These are phyloP conservation scores for Xylaria digitata DNA, from an alignment of 2,329 filamentous ascomycete genomes.

Conservation along the genomic window DNA sequence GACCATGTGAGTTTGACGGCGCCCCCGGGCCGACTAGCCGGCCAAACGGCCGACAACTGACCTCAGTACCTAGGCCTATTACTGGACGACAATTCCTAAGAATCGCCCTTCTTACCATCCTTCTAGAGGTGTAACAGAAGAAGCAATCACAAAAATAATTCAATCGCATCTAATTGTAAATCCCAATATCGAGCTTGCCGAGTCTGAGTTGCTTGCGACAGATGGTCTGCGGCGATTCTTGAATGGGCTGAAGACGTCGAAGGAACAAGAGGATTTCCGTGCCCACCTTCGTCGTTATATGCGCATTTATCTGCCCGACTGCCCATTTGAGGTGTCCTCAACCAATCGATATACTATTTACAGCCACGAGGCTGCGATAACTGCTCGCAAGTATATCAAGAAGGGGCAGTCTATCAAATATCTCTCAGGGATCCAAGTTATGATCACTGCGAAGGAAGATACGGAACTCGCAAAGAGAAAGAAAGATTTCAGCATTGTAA, in stretches of 20 bases:
- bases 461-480: constrained; percentile 80
- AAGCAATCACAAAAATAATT: constrained; percentile 70
- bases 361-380: constrained; percentile 87
- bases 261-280: constrained; percentile 87
- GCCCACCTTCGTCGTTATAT: constrained; percentile 90
- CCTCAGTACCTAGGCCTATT: constrained; percentile 75
- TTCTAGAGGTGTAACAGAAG: constrained; percentile 79
- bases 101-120: constrained; percentile 88
- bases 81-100: constrained; percentile 96
- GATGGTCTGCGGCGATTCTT: constrained; percentile 79
- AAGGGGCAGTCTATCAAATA: constrained; percentile 91
- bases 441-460: constrained; percentile 93
- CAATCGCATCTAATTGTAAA: constrained; percentile 76
- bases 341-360: constrained; percentile 96
- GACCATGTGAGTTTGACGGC: constrained; percentile 78
- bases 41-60: constrained; percentile 39
- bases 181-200: constrained; percentile 77
- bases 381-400: constrained; percentile 81
- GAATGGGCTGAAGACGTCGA: constrained; percentile 73
- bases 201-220: constrained; percentile 76
- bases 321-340: constrained; percentile 88
- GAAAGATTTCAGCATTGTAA: constrained; percentile 96
- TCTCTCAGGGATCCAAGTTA: constrained; percentile 88
- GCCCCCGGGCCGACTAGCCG: constrained; percentile 2
- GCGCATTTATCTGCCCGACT: constrained; percentile 92